A percentile compares a stretch with the other conserved stretches of the same genome.
phyloP scores from a whole-genome alignment of 371 early-diverging fungal genomes.

The Cokeromyces recurvatus region DNA sequence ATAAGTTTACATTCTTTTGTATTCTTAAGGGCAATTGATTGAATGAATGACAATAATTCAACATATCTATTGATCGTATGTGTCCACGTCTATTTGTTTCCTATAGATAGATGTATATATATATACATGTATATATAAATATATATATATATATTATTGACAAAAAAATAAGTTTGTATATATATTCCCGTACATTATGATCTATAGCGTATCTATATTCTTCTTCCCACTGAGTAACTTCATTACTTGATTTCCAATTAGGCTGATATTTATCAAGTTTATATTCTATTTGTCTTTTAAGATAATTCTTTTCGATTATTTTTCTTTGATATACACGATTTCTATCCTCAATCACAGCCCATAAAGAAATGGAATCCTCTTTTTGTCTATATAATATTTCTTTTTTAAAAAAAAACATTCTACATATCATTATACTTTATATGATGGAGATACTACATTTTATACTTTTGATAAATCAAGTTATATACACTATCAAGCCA shows the following conservation, averaged over 20 bases:
- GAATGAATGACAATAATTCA: constrained; percentile 9
- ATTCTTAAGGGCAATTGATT: constrained; percentile 18
- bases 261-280: constrained; percentile 12
- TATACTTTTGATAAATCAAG: no score
- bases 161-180: no score
- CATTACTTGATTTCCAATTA: constrained; percentile 7
- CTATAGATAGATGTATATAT: no score
- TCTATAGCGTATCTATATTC: constrained; percentile 12
- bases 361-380: constrained; percentile 9
- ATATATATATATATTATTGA: no score
- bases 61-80: background rate
- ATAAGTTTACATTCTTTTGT: no score
- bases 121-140: no score
- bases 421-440: no score
- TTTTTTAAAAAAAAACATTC: no score
- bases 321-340: constrained; percentile 15
- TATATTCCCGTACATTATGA: constrained; percentile 15
- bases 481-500: no score
- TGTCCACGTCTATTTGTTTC: constrained; percentile 13
- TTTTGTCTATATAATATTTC: constrained; percentile 9
- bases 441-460: no score
- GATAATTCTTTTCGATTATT: constrained; percentile 6
- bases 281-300: constrained; percentile 13
- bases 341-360: constrained; percentile 18
- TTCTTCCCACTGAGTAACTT: constrained; percentile 16